phyloP scores from a whole-genome alignment of 2,329 filamentous ascomycete genomes.

The Fusarium torreyae region DNA sequence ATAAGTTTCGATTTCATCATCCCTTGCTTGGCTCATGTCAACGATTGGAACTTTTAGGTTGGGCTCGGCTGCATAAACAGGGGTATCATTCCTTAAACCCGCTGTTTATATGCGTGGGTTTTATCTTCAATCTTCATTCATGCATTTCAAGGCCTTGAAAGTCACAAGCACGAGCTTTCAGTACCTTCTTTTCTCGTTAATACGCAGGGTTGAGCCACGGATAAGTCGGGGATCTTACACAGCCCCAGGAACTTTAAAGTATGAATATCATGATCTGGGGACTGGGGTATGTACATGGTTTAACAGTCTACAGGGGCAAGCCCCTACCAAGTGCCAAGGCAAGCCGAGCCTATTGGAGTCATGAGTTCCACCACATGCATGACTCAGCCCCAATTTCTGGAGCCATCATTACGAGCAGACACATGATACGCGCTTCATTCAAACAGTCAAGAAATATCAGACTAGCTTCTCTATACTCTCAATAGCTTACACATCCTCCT shows the following conservation, averaged over 20 bases:
- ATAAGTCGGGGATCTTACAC: not conserved
- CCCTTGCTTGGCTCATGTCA: conserved; percentile 30
- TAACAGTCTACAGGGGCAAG: not conserved
- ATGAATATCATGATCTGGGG: conserved; percentile 11
- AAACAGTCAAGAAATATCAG: conserved; percentile 23
- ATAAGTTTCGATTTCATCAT: conserved; percentile 2
- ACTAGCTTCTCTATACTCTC: conserved; percentile 24
- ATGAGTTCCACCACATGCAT: not conserved
- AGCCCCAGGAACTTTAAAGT: not conserved
- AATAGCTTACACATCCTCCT: conserved; percentile 13
- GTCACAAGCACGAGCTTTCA: not conserved
- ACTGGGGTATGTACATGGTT: conserved; percentile 5
- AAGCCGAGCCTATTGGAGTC: not conserved
- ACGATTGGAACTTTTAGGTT: conserved; percentile 7
- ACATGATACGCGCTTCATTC: not conserved
- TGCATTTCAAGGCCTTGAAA: not conserved
- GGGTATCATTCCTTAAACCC: not conserved
- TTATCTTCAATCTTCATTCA: too few species aligned
- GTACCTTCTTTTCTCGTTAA: not conserved
- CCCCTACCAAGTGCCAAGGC: conserved; percentile 3
- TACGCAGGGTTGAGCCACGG: not conserved
- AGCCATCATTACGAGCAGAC: not conserved
- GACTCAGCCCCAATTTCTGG: not conserved
- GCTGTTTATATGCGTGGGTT: too few species aligned
- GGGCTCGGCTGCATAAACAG: conserved; percentile 9